Evolutionary conservation across 2,329 filamentous ascomycete genomes (phyloP).

Genomic region (Ustilaginoidea virens): DNA sequence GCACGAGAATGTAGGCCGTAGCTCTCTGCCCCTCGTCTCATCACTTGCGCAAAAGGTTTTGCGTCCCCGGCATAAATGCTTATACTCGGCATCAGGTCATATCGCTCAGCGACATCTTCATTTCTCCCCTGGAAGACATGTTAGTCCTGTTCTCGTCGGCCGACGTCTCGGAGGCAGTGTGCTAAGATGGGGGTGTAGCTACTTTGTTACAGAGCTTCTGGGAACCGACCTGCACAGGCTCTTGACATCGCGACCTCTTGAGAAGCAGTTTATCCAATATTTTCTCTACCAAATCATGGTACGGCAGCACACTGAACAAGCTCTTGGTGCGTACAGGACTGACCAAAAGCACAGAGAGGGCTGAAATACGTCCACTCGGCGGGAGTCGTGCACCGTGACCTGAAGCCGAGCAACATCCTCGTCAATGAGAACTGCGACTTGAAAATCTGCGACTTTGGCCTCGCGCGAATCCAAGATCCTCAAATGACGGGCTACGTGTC

Average conservation of each 20-base stretch:
- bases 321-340: too few species aligned
- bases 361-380: conserved; percentile 99
- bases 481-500: conserved; percentile 99
- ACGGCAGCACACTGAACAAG: too few species aligned
- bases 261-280: conserved; percentile 99
- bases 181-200: conserved; percentile 35
- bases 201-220: conserved; percentile 95
- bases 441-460: conserved; percentile 97
- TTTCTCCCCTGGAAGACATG: conserved; percentile 97
- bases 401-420: conserved; percentile 97
- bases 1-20: conserved; percentile 81
- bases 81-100: conserved; percentile 51
- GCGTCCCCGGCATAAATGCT: conserved; percentile 3
- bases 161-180: conserved; percentile 4
- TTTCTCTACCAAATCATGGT: conserved; percentile 99
- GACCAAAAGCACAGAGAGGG: conserved; percentile 49
- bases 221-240: conserved; percentile 93
- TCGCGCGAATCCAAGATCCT: conserved; percentile 94
- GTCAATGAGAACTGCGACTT: conserved; percentile 99
- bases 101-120: conserved; percentile 98
- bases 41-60: not conserved
- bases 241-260: conserved; percentile 83
- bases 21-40: not conserved
- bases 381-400: conserved; percentile 89
- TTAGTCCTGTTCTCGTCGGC: conserved; percentile 28